These are phyloP conservation scores for Capillidium rhysosporum DNA, from an alignment of 371 early-diverging fungal species.

Conservation along the genomic window DNA sequence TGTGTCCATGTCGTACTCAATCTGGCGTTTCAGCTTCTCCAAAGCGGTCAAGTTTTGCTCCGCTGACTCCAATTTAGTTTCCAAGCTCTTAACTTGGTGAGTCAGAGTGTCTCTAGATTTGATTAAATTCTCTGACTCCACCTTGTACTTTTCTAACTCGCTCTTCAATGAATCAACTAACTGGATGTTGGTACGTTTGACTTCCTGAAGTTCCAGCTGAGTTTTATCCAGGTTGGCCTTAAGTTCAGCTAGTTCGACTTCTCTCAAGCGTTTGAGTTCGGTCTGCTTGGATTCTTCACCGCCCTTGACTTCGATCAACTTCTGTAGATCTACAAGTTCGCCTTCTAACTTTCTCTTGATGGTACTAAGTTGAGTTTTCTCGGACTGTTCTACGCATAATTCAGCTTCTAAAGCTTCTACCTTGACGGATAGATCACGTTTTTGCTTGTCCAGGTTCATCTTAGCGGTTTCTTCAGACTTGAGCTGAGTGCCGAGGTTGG, in stretches of 20 bases:
- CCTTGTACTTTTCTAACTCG: conserved; percentile 35
- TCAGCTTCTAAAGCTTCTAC: conserved; percentile 38
- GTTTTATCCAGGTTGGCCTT: conserved; percentile 29
- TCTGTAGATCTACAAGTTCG: conserved; percentile 33
- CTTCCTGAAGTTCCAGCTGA: conserved; percentile 39
- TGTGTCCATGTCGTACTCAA: conserved; percentile 22
- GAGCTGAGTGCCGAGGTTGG: conserved; percentile 23
- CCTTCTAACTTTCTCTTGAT: conserved; percentile 30
- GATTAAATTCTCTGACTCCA: conserved; percentile 32
- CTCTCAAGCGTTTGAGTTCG: conserved; percentile 50
- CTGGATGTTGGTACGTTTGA: conserved; percentile 21
- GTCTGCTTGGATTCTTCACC: conserved; percentile 45
- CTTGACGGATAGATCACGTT: conserved; percentile 32
- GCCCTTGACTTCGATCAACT: conserved; percentile 48
- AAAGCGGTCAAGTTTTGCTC: conserved; percentile 13
- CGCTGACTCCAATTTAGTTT: conserved; percentile 19
- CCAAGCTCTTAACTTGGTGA: conserved; percentile 25
- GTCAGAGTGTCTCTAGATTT: conserved; percentile 24
- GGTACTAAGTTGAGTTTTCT: conserved; percentile 30
- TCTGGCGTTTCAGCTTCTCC: conserved; percentile 30
- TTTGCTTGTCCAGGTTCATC: conserved; percentile 29
- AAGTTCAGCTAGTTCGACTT: conserved; percentile 43
- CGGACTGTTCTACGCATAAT: conserved; percentile 30
- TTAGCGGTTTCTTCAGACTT: conserved; percentile 20
- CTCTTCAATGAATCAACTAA: conserved; percentile 25